A percentile compares a stretch with the other conserved stretches of the same genome.
Conservation (phyloP, 2,329 filamentous ascomycete species). For the Calcarisporium arbuscula region DNA sequence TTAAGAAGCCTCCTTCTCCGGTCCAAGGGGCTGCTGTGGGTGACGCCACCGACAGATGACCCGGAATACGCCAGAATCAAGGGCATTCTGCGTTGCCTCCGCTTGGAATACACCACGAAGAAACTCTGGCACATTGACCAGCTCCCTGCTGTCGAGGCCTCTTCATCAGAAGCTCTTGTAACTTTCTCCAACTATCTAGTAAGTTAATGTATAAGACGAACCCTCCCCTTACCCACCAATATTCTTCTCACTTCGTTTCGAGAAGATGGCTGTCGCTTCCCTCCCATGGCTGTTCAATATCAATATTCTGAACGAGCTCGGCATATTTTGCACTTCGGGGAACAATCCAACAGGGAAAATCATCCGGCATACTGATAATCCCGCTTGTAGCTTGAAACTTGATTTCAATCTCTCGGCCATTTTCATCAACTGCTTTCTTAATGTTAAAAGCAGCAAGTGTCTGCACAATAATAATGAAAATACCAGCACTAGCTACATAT, state of each 20-base stretch:
- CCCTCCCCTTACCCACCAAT: no score
- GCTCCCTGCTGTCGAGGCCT: neutral
- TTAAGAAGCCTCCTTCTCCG: neutral
- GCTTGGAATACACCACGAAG: slow-evolving; percentile 1
- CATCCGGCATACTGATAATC: slow-evolving; percentile 11
- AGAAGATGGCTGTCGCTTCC: no score
- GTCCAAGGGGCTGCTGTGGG: neutral
- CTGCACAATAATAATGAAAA: slow-evolving; percentile 4
- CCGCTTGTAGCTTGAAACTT: slow-evolving; percentile 13
- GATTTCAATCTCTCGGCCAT: slow-evolving; percentile 12
- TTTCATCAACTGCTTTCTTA: slow-evolving; percentile 1
- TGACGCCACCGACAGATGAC: neutral
- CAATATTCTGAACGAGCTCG: slow-evolving; percentile 12
- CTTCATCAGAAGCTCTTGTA: no score
- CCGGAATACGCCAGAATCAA: neutral
- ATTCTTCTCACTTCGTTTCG: no score
- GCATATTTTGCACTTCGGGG: slow-evolving; percentile 12
- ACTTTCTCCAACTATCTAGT: no score
- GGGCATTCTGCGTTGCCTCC: slow-evolving; percentile 1
- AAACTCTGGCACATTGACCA: neutral
- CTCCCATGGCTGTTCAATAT: slow-evolving; percentile 18
- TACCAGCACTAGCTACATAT: neutral
- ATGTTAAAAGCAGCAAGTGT: slow-evolving; percentile 3
- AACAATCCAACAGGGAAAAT: slow-evolving; percentile 13
- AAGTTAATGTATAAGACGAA: no score